Evolutionary conservation across 139 green algal genomes (phyloP), one percentile per base, ranked within the genome.

Genomic region (Volvox africanus): DNA sequence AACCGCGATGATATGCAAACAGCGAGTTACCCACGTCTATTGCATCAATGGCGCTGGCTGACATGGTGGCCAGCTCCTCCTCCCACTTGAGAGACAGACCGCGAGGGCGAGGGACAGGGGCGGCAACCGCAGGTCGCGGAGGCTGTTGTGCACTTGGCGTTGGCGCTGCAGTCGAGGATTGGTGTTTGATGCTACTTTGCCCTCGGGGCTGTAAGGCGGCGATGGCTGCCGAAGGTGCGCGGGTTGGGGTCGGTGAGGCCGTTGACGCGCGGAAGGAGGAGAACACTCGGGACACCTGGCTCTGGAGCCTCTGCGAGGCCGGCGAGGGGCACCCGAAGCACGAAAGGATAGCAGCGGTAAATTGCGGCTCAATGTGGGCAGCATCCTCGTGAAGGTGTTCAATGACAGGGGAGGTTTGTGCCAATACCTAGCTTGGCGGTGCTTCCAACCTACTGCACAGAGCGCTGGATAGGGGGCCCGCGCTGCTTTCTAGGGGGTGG

Each of bases 31-130:
- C 12, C 83, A 88, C 83, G 30, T 88, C 83, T 14, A 88, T 30
- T 22, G 35, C 83, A 5, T 61, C 37, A 1, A 68, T 37, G 13
- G 83, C 83, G 0, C 24, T 55, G 21, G 67, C 30, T 3, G 36
- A 17, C 20, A 67, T 68, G 17, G 32, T 20, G 0, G 67, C 67
- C 24, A 88, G 35, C 67, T 88, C 83, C 35, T 17, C 67, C 35
- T 80, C 83, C 36, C 75, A 81, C 75, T 81, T 81, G 75, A 81
- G 30, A 35, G 26, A 79, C 20, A 79, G 21, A 79, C 71, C 71
- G 21, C 71, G 24, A 30, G 71, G 71, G 9, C 71, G 71, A 35
- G 71, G 21, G 22, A 21, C 16, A 73, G 65, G 26, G 26, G 71
- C 71, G 26, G 71, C 71, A n/a, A 30, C 71, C 71, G 71, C 71